Conservation (phyloP, 495 filamentous ascomycete genomes). For the Penicillium turbatum region DNA sequence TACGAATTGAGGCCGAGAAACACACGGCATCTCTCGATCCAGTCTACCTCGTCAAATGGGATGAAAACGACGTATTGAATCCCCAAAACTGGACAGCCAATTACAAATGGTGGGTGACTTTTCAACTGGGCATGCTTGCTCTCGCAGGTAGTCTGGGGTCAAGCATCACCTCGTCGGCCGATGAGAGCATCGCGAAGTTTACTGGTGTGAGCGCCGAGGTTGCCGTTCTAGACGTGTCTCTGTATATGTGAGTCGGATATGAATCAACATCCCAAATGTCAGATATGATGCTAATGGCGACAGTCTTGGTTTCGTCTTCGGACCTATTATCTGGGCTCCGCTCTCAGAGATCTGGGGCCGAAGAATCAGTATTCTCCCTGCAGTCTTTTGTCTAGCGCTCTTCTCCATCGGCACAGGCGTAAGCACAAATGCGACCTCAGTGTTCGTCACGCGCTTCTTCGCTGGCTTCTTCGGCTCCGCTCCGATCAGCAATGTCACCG, state of each 20-base stretch:
- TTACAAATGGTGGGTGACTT: constrained; percentile 48
- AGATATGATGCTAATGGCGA: not conserved
- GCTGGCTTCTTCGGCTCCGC: constrained; percentile 46
- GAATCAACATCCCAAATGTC: not conserved
- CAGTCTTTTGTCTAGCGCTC: constrained; percentile 40
- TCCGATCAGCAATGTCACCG: constrained; percentile 43
- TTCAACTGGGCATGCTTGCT: constrained; percentile 48
- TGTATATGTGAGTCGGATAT: not conserved
- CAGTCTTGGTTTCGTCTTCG: constrained; percentile 35
- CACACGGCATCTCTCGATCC: not conserved
- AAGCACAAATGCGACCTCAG: constrained; percentile 28
- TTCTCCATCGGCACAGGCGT: constrained; percentile 43
- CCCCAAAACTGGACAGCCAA: constrained; percentile 42
- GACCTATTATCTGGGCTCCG: constrained; percentile 32
- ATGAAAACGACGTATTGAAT: constrained; percentile 25
- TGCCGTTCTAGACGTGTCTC: not conserved
- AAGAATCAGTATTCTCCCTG: constrained; percentile 40
- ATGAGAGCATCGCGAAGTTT: constrained; percentile 34
- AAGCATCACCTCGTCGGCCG: constrained; percentile 48
- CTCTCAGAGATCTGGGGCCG: constrained; percentile 39
- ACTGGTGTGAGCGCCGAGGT: constrained; percentile 34
- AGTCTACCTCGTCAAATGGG: constrained; percentile 9
- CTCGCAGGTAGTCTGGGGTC: constrained; percentile 46
- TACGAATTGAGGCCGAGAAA: not conserved
- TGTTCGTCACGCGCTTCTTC: constrained; percentile 46